Evolutionary conservation across 2,329 filamentous ascomycete genomes (phyloP), one percentile per base, ranked within the genome.

Genomic region (Allantophomopsis lycopodina): DNA sequence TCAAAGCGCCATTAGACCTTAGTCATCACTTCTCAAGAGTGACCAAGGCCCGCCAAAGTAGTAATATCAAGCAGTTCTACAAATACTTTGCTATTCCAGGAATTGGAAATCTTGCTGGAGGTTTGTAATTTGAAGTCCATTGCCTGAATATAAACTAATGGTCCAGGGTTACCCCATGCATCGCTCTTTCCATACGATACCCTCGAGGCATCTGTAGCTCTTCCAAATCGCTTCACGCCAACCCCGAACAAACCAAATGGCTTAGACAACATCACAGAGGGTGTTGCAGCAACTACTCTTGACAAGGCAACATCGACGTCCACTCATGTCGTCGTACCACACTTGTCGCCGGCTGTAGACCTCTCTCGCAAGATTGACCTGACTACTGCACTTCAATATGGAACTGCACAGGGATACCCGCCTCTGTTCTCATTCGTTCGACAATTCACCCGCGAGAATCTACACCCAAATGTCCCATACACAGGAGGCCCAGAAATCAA

Each of bases 101-200:
- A n/a, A 71, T 79, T 44, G 66, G 63, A 23, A 78, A 80, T 48
- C 51, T 79, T 35, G 73, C 74, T 42, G 75, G 75, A 47, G 76
- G 74, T 78, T 55, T 46, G 66, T 61, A 18, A 20, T 28, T 12
- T 10, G 23, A 28, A 35, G 32, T 37, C 35, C n/a, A 35, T 36
- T 31, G 10, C 11, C 20, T 35, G 13, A 18, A 15, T 13, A 15
- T 14, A 10, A 14, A 32, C n/a, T 30, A 15, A 36, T 20, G 16
- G 46, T 41, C 36, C 40, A 88, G 84, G 85, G 44, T 72, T 94
- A 16, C 88, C 88, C 13, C 80, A 91, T 58, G 68, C 79, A 32
- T 71, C 72, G 42, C 85, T 85, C 62, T 95, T 95, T 54, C 88
- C 88, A 7, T 94, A 83, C 60, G 87, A 95, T 52, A 91, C 86